Conservation (phyloP, 306 rosid genomes). For the Vicia faba region DNA sequence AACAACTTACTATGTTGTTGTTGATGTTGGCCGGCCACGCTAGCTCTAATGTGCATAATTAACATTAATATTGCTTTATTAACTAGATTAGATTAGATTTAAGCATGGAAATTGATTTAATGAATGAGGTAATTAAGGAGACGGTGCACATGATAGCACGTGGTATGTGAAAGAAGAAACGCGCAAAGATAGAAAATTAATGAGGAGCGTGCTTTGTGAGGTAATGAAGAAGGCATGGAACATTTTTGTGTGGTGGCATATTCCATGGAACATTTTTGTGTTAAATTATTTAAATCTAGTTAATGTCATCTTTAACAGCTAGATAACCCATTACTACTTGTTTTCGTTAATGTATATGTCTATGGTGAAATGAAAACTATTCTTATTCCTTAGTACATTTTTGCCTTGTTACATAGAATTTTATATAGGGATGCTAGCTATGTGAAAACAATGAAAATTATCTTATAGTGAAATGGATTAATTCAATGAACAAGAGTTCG, state of each 20-base stretch:
- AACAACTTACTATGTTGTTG: conserved; percentile 10
- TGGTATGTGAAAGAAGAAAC: conserved; percentile 5
- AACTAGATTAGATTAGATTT: conserved; percentile 22
- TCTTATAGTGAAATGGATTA: conserved; percentile 8
- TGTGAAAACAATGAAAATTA: conserved; percentile 23
- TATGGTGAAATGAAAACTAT: neutral
- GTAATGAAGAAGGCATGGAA: conserved; percentile 12
- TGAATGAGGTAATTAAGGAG: conserved; percentile 7
- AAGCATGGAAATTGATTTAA: neutral
- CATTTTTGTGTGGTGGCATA: conserved; percentile 29
- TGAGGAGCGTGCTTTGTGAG: conserved; percentile 32
- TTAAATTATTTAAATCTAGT: neutral
- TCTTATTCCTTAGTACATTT: too few relatives aligned
- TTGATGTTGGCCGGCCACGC: conserved; percentile 58
- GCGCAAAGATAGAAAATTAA: conserved; percentile 31
- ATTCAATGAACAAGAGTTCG: conserved; percentile 11
- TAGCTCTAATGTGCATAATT: conserved; percentile 11
- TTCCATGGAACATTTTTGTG: conserved; percentile 6
- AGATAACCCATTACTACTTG: neutral
- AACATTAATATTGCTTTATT: conserved; percentile 24
- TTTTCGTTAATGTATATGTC: neutral
- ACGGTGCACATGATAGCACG: conserved; percentile 53
- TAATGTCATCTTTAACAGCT: conserved; percentile 17
- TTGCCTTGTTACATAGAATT: too few relatives aligned
- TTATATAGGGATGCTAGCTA: neutral